Conservation (phyloP, 805 yeast genomes). For the Candida jianshihensis region DNA sequence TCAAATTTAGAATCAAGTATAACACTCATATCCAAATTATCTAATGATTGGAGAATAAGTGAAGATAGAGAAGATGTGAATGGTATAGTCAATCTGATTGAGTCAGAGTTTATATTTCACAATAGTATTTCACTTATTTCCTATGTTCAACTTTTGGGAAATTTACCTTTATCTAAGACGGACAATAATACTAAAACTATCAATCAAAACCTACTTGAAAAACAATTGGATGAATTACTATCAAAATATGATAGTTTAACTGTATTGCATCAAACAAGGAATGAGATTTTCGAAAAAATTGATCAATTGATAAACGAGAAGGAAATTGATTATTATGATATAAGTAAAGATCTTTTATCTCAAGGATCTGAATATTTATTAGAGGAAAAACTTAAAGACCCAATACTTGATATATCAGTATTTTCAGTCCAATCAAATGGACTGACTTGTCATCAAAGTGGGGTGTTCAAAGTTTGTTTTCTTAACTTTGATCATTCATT, state of each 20-base stretch:
- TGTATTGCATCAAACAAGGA: slow-evolving; percentile 62
- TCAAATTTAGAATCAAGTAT: slow-evolving; percentile 31
- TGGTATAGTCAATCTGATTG: slow-evolving; percentile 81
- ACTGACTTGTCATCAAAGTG: slow-evolving; percentile 83
- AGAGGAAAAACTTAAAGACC: slow-evolving; percentile 51
- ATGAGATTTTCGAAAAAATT: slow-evolving; percentile 72
- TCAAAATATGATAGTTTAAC: slow-evolving; percentile 82
- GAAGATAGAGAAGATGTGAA: slow-evolving; percentile 80
- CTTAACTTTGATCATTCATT: slow-evolving; percentile 24
- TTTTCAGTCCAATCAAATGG: too few species aligned
- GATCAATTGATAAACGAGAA: slow-evolving; percentile 40
- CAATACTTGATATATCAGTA: slow-evolving; percentile 78
- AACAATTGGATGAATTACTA: slow-evolving; percentile 67
- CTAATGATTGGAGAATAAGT: slow-evolving; percentile 66
- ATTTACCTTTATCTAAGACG: slow-evolving; percentile 87
- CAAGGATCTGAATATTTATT: slow-evolving; percentile 30
- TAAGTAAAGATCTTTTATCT: slow-evolving; percentile 29
- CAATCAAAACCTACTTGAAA: slow-evolving; percentile 78
- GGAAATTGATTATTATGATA: slow-evolving; percentile 29
- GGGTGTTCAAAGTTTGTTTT: slow-evolving; percentile 85
- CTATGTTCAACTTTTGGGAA: slow-evolving; percentile 81
- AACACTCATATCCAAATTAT: slow-evolving; percentile 82
- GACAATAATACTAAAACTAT: slow-evolving; percentile 73
- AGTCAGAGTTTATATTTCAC: slow-evolving; percentile 74
- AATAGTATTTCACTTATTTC: slow-evolving; percentile 48